Conservation (phyloP, 805 yeast genomes). For the Zygotorulaspora chibaensis region DNA sequence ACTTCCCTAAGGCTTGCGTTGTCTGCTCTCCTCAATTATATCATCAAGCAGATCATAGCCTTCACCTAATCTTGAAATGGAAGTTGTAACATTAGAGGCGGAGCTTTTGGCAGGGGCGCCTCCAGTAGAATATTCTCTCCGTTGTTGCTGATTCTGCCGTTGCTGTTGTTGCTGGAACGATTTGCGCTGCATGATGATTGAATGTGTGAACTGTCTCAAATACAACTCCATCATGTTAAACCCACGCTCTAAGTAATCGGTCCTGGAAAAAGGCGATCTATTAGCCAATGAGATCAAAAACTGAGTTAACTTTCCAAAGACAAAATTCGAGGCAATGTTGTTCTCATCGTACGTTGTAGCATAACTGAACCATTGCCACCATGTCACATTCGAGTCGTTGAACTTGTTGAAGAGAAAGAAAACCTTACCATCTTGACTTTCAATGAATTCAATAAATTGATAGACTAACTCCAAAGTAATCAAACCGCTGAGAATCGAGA, state of each 20-base stretch:
- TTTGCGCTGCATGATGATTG: background rate
- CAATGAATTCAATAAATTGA: conserved; percentile 19
- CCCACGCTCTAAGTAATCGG: conserved; percentile 10
- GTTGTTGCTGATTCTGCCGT: background rate
- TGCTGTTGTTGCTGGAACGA: background rate
- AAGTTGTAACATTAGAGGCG: background rate
- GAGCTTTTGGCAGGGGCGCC: background rate
- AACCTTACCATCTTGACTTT: conserved; percentile 15
- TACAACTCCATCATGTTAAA: conserved; percentile 8
- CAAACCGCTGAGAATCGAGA: conserved; percentile 8
- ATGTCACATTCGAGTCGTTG: conserved; percentile 16
- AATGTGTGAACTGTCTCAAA: background rate
- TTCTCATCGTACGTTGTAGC: conserved; percentile 12
- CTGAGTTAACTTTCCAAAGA: conserved; percentile 17
- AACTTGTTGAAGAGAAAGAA: conserved; percentile 14
- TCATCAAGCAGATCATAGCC: conserved; percentile 23
- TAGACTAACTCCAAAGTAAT: conserved; percentile 17
- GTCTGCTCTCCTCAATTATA: conserved; percentile 14
- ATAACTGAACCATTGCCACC: conserved; percentile 13
- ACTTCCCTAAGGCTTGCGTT: conserved; percentile 1
- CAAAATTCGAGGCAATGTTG: conserved; percentile 10
- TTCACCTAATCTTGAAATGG: conserved; percentile 6
- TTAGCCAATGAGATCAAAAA: conserved; percentile 12
- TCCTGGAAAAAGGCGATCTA: conserved; percentile 10
- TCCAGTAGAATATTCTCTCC: background rate